Evolutionary conservation across 2,329 filamentous ascomycete species (phyloP).

Genomic region (Pseudogymnoascus sp.): DNA sequence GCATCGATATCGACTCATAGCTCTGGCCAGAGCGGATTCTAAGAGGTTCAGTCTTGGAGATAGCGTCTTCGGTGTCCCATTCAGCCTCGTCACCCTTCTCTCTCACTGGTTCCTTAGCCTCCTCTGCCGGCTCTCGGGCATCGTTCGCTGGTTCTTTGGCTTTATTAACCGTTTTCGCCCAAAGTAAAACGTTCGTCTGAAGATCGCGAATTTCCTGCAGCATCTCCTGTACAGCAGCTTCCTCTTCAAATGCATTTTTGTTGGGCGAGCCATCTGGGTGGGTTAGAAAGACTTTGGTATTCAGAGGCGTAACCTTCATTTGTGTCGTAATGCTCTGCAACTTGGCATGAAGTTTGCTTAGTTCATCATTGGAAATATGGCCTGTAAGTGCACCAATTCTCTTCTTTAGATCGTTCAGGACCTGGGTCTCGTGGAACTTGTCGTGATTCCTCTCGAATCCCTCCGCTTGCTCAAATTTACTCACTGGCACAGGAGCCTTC

Average conservation of each 20-base stretch:
- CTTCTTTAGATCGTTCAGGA: neutral
- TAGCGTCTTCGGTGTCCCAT: neutral
- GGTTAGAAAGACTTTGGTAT: neutral
- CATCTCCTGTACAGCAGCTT: neutral
- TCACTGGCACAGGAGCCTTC: neutral
- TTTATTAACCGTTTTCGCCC: neutral
- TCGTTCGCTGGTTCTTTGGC: neutral
- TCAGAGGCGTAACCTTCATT: neutral
- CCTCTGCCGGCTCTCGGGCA: neutral
- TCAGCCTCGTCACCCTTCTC: neutral
- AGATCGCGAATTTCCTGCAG: neutral
- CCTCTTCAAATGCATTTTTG: neutral
- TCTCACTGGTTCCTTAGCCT: neutral
- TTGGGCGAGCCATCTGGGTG: conserved; percentile 3
- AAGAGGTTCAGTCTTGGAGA: neutral
- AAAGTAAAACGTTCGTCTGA: neutral
- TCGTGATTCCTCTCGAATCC: neutral
- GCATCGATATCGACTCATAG: neutral
- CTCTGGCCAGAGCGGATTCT: neutral
- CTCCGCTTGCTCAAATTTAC: neutral
- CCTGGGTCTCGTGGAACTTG: neutral
- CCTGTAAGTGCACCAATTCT: neutral
- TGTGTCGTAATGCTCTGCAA: neutral
- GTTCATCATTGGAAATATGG: neutral
- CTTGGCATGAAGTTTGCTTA: neutral